Percentiles rank a stretch among this genome's conserved stretches.
Conservation (phyloP, 345 rosid species). For the Bruguiera parviflora region DNA sequence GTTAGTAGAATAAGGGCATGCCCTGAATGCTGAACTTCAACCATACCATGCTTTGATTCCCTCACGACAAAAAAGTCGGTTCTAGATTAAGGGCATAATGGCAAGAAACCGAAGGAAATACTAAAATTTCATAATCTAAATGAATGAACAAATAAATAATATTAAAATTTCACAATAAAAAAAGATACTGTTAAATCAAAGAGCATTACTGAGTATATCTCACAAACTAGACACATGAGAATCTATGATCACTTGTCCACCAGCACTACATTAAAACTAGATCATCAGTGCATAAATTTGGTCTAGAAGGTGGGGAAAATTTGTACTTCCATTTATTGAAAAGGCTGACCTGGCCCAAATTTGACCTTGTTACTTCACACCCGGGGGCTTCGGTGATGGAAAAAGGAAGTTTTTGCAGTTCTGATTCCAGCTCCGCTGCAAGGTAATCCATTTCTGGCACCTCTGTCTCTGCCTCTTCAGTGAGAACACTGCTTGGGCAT, state of each 20-base stretch:
- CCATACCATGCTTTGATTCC: too few relatives aligned
- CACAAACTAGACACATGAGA: background rate
- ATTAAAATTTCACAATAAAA: background rate
- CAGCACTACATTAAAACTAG: background rate
- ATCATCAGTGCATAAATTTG: background rate
- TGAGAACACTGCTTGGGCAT: slow-evolving; percentile 72
- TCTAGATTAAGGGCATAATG: too few relatives aligned
- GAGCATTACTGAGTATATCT: background rate
- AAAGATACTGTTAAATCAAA: background rate
- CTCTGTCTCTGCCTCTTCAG: slow-evolving; percentile 69
- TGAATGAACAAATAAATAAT: too few relatives aligned
- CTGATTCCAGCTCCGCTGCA: slow-evolving; percentile 78
- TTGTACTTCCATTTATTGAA: background rate
- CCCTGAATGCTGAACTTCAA: too few relatives aligned
- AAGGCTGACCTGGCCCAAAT: slow-evolving; percentile 42
- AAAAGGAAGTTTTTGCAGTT: slow-evolving; percentile 68
- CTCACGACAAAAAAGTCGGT: too few relatives aligned
- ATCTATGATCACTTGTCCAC: background rate
- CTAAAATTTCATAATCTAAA: too few relatives aligned
- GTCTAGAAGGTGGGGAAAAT: too few relatives aligned
- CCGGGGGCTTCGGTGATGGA: slow-evolving; percentile 17
- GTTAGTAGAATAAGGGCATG: too few relatives aligned
- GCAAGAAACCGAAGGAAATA: too few relatives aligned
- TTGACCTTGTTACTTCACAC: slow-evolving; percentile 13
- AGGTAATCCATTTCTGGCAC: slow-evolving; percentile 58